These are phyloP conservation scores for Pseudogymnoascus sp. DNA, from an alignment of 2,329 filamentous ascomycete genomes.

Conservation along the genomic window DNA sequence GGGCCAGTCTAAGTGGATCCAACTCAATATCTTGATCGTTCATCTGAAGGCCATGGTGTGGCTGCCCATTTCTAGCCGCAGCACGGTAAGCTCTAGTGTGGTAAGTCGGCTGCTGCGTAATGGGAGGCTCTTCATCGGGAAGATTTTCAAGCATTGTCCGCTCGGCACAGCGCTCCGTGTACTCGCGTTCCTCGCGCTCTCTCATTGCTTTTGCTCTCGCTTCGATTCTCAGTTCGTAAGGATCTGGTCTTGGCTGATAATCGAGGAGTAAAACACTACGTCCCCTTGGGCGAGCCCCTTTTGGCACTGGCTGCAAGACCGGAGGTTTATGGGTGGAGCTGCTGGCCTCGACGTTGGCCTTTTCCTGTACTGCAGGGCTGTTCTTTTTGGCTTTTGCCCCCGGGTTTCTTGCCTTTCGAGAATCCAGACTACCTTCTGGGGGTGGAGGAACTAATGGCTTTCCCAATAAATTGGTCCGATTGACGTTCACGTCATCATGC, in stretches of 20 bases:
- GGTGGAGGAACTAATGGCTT: neutral
- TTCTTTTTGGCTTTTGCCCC: no score
- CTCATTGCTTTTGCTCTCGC: neutral
- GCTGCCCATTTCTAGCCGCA: neutral
- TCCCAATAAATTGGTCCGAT: neutral
- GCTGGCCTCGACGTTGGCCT: neutral
- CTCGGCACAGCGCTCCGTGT: neutral
- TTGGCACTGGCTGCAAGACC: neutral
- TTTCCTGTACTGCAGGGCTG: neutral
- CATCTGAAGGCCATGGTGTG: neutral
- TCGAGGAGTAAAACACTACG: neutral
- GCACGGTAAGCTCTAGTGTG: neutral
- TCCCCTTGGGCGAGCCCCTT: neutral
- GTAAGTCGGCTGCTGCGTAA: neutral
- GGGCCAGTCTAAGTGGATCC: neutral
- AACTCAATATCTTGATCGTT: neutral
- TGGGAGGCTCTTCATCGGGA: neutral
- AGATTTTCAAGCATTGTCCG: neutral
- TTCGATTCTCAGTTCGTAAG: neutral
- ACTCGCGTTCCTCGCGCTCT: neutral
- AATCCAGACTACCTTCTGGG: no score
- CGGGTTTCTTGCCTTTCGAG: neutral
- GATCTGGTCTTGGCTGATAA: neutral
- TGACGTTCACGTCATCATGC: neutral
- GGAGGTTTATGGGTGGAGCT: neutral